A percentile compares a stretch with the other conserved stretches of the same genome.
Evolutionary conservation across 1,284 basidiomycete genomes (phyloP).

Genomic region (Cutaneotrichosporon mucoides): DNA sequence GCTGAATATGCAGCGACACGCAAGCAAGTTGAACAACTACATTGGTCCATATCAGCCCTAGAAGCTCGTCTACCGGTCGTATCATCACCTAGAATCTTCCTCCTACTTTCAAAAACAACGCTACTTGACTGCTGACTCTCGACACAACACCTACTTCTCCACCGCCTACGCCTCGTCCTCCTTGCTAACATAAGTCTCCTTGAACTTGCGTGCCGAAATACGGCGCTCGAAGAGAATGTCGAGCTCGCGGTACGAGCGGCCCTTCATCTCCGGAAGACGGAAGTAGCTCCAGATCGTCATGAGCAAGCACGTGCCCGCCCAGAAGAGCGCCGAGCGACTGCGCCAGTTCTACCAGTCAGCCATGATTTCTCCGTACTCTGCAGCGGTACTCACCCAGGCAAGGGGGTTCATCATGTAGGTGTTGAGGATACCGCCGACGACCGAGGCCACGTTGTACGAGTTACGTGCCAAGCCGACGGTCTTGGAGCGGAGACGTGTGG

Average conservation of each 20-base stretch:
- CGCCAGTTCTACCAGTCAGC: conserved; percentile 8
- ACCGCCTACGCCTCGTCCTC: conserved; percentile 4
- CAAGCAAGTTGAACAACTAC: too few species aligned
- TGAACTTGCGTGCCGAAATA: conserved; percentile 44
- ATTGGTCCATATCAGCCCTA: too few species aligned
- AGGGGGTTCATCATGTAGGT: conserved; percentile 22
- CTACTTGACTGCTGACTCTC: too few species aligned
- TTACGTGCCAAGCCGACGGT: conserved; percentile 52
- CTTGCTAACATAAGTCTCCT: conserved; percentile 32
- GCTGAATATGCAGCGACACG: too few species aligned
- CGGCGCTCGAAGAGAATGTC: conserved; percentile 47
- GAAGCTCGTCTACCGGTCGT: too few species aligned
- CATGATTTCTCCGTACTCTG: too few species aligned
- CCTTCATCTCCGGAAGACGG: conserved; percentile 35
- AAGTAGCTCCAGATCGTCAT: conserved; percentile 20
- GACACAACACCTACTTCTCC: too few species aligned
- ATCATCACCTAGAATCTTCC: too few species aligned
- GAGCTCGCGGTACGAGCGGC: conserved; percentile 47
- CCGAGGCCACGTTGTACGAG: conserved; percentile 44
- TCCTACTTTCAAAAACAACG: too few species aligned
- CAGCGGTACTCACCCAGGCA: conserved; percentile 4
- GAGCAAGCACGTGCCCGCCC: conserved; percentile 35
- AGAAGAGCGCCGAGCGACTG: conserved; percentile 46
- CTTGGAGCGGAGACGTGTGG: conserved; percentile 51
- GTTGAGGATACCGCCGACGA: conserved; percentile 16